Evolutionary conservation across 1,284 basidiomycete genomes (phyloP).

Genomic region (Austroboletus novae-zelandiae): DNA sequence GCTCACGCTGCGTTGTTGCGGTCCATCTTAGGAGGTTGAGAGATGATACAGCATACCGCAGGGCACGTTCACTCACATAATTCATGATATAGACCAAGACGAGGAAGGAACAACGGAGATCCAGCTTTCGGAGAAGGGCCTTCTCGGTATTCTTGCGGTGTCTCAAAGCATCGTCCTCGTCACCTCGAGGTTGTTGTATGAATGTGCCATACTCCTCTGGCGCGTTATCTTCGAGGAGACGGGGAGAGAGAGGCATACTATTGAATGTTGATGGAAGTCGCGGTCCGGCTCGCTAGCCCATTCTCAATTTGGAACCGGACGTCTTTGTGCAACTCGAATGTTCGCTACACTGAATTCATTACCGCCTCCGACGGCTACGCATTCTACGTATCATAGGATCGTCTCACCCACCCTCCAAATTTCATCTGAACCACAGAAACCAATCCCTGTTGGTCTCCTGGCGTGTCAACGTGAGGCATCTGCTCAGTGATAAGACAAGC

Average conservation of each 20-base stretch:
- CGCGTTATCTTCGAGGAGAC: not conserved
- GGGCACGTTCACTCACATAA: slow-evolving; percentile 42
- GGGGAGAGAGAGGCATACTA: not conserved
- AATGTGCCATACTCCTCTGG: slow-evolving; percentile 10
- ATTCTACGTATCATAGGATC: slow-evolving; percentile 61
- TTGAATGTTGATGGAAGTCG: not conserved
- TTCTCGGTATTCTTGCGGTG: slow-evolving; percentile 43
- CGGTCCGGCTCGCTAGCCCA: no score
- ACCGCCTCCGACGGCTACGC: slow-evolving; percentile 38
- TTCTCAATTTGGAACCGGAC: no score
- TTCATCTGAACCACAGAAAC: slow-evolving; percentile 45
- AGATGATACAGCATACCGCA: not conserved
- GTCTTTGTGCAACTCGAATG: slow-evolving; percentile 26
- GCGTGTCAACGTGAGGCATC: slow-evolving; percentile 63
- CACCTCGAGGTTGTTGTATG: not conserved
- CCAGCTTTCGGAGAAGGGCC: slow-evolving; percentile 58
- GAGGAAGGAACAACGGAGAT: slow-evolving; percentile 62
- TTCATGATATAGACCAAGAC: slow-evolving; percentile 69
- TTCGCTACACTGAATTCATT: slow-evolving; percentile 34
- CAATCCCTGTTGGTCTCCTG: slow-evolving; percentile 69
- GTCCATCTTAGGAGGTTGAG: slow-evolving; percentile 47
- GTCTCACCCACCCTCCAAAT: slow-evolving; percentile 54
- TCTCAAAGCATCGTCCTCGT: slow-evolving; percentile 30
- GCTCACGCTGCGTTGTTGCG: slow-evolving; percentile 63
- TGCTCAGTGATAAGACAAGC: slow-evolving; percentile 5